Evolutionary conservation across 2,329 filamentous ascomycete genomes (phyloP), one percentile per base, ranked within the genome.

Genomic region (Aspergillus candidus): DNA sequence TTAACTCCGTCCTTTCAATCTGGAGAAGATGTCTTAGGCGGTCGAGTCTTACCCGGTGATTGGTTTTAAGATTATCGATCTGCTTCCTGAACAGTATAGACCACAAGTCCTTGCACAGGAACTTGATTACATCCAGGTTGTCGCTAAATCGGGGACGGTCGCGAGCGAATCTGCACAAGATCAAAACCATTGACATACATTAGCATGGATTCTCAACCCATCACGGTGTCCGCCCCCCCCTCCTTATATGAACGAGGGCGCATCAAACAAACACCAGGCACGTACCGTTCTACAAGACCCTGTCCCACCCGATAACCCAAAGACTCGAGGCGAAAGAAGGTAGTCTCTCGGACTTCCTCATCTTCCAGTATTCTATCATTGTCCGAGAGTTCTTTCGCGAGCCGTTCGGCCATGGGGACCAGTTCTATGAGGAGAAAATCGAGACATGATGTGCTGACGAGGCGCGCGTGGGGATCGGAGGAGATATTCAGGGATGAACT

Each of bases 101-200:
- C 93, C 93, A 98, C 35, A 98, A 76, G 66, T 98, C 93, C 73
- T 98, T 98, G 79, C 93, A 98, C 39, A 98, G 76, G 62, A 98
- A 97, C 67, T 98, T 98, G 65, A 98, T 98, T 39, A 90, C 86
- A 62, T 97, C 93, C 34, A 98, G 80, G 4, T 90, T 90, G 57
- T 95, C 89, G 49, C 84, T 87, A 63, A 96, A 94, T 38, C 89
- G 86, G 33, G 91, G 88, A 40, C 88, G 78, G 64, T 94, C 86
- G 61, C 64, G 61, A 18, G 67, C 66, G 44, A 70, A 70, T 41
- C 67, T 70, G 40, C 35, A 15, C 18, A 8, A 11, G 10, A 27
- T 10, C 8, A 10, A 3, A 8, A 27, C 22, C 22, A 27, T 27
- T 10, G 22, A 10, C 22, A 10, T 3, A 10, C 8, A 10, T 27